Evolutionary conservation across 208 protist species (phyloP).

Genomic region (Giardia duodenalis): DNA sequence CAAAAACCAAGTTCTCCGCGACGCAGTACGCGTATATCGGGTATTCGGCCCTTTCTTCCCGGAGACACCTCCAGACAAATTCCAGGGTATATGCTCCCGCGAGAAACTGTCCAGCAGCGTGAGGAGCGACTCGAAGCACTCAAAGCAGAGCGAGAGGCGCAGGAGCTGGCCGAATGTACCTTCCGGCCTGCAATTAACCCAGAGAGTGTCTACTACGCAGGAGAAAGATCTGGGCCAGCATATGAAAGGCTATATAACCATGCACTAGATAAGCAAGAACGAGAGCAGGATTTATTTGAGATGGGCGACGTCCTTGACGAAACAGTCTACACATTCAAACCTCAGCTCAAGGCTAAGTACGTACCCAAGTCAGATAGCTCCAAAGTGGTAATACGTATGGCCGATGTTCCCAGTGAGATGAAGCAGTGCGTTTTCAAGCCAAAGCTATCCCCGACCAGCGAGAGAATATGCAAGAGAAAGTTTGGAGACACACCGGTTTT

Average conservation of each 20-base stretch:
- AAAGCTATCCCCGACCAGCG: not conserved
- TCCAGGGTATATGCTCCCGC: not conserved
- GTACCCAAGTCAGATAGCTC: not conserved
- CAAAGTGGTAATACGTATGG: not conserved
- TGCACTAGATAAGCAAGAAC: not conserved
- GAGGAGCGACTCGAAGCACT: not conserved
- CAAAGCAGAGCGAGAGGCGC: not conserved
- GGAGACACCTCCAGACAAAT: not conserved
- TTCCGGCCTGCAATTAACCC: not conserved
- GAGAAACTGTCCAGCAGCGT: not conserved
- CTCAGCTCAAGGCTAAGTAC: not conserved
- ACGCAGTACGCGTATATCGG: too few species aligned
- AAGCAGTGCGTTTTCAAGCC: not conserved
- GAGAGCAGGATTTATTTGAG: not conserved
- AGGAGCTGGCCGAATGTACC: not conserved
- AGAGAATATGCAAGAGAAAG: not conserved
- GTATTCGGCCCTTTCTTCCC: not conserved
- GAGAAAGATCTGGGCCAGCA: not conserved
- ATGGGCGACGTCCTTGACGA: not conserved
- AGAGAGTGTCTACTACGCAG: too few species aligned
- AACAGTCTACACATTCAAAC: not conserved
- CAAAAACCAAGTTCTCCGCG: not conserved
- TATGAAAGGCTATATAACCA: slow-evolving; percentile 8
- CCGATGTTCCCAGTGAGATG: not conserved
- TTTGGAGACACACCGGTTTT: not conserved